phyloP scores from a whole-genome alignment of 1,284 basidiomycete species.

The Apiotrichum gamsii region DNA sequence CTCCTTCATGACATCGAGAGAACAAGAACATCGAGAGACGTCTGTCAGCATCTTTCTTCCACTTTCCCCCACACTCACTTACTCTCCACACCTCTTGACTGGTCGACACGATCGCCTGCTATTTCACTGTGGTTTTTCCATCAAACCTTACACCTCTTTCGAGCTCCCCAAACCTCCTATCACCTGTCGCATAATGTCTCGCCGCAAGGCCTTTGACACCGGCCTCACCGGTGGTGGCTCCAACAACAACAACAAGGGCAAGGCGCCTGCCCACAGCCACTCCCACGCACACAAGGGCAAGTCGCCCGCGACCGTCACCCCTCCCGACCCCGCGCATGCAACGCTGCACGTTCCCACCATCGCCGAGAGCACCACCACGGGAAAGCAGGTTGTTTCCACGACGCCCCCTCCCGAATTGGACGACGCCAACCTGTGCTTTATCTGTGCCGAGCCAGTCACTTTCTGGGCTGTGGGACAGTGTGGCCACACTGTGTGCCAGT shows the following conservation, averaged over 20 bases:
- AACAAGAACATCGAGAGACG: too few relatives aligned
- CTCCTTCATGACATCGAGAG: too few relatives aligned
- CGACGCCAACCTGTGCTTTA: conserved; percentile 68
- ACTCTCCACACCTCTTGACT: too few relatives aligned
- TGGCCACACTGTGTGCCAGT: conserved; percentile 60
- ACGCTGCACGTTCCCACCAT: conserved; percentile 37
- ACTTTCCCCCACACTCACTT: too few relatives aligned
- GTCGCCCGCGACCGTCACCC: not conserved
- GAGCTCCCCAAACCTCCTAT: not conserved
- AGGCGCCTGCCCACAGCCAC: conserved; percentile 1
- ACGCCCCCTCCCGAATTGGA: conserved; percentile 27
- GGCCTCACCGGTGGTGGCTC: conserved; percentile 13
- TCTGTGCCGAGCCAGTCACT: conserved; percentile 91
- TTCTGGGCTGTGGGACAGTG: conserved; percentile 84
- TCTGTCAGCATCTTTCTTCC: too few relatives aligned
- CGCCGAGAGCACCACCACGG: not conserved
- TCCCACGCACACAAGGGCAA: not conserved
- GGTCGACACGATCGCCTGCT: too few relatives aligned
- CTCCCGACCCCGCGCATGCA: conserved; percentile 45
- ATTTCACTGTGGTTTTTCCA: too few relatives aligned
- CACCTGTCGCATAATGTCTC: conserved; percentile 23
- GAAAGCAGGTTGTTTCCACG: not conserved
- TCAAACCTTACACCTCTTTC: not conserved
- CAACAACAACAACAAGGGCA: conserved; percentile 11
- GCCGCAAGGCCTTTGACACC: conserved; percentile 34